Evolutionary conservation across 2,329 filamentous ascomycete genomes (phyloP).

Genomic region (Monosporascus sp.): DNA sequence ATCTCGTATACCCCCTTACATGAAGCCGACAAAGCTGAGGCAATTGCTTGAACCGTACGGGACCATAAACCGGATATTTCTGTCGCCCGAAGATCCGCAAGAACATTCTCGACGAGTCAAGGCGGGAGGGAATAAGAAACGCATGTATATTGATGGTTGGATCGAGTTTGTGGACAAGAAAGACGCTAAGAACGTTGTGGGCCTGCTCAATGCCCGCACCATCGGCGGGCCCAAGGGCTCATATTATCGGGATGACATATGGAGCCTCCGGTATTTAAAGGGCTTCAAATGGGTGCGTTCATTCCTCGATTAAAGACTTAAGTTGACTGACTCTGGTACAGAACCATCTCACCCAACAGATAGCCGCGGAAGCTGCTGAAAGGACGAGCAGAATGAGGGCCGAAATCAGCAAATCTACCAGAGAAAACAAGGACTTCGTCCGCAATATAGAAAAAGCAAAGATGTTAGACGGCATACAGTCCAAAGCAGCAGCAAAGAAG

Average conservation of each 20-base stretch:
- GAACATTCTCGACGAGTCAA: constrained; percentile 62
- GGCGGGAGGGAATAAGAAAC: constrained; percentile 77
- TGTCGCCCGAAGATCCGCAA: constrained; percentile 68
- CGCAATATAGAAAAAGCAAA: constrained; percentile 74
- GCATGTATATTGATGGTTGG: constrained; percentile 80
- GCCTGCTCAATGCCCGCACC: constrained; percentile 69
- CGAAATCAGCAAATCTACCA: constrained; percentile 69
- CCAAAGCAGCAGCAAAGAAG: constrained; percentile 47
- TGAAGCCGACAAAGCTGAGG: constrained; percentile 70
- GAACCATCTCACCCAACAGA: constrained; percentile 65
- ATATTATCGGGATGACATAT: constrained; percentile 82
- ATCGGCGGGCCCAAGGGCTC: constrained; percentile 80
- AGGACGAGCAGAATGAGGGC: constrained; percentile 68
- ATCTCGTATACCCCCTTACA: constrained; percentile 79
- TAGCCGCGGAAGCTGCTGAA: constrained; percentile 76
- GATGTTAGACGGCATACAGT: constrained; percentile 70
- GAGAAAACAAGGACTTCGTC: constrained; percentile 78
- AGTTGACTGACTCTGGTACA: constrained; percentile 2
- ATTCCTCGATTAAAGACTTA: constrained; percentile 1
- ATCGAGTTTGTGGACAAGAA: constrained; percentile 73
- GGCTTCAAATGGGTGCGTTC: constrained; percentile 70
- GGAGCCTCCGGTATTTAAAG: constrained; percentile 76
- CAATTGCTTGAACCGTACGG: not conserved
- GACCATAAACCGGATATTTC: constrained; percentile 56
- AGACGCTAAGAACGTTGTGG: constrained; percentile 71